Evolutionary conservation across 352 stramenopile species (phyloP).

Genomic region (Globisporangium yorkense): DNA sequence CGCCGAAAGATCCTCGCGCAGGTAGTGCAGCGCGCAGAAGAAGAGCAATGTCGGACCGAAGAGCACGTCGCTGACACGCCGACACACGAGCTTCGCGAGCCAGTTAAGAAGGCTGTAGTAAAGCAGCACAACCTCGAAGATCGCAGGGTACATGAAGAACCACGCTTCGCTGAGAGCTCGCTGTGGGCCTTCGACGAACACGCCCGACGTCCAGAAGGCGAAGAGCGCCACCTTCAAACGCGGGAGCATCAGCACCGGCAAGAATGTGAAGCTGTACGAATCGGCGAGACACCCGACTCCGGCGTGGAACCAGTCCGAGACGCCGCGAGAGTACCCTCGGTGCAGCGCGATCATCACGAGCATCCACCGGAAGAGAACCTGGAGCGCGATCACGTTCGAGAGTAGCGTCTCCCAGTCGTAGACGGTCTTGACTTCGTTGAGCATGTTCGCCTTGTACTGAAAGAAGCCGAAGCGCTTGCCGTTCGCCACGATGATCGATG

Average conservation of each 20-base stretch:
- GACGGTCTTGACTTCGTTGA: not conserved
- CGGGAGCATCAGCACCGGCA: slow-evolving; percentile 17
- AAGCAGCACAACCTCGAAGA: slow-evolving; percentile 21
- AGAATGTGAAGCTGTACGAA: slow-evolving; percentile 8
- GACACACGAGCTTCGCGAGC: slow-evolving; percentile 5
- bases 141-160: slow-evolving; percentile 29
- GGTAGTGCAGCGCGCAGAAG: slow-evolving; percentile 13
- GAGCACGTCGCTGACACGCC: slow-evolving; percentile 20
- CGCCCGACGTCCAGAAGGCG: slow-evolving; percentile 21
- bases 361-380: slow-evolving; percentile 12
- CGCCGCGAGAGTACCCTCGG: not conserved
- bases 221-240: slow-evolving; percentile 16
- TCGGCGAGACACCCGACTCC: slow-evolving; percentile 9
- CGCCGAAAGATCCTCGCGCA: not conserved
- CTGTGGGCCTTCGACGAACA: slow-evolving; percentile 20
- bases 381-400: slow-evolving; percentile 3
- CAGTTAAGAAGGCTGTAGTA: slow-evolving; percentile 22
- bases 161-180: slow-evolving; percentile 15
- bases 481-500: slow-evolving; percentile 9
- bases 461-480: slow-evolving; percentile 13
- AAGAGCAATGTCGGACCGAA: slow-evolving; percentile 22
- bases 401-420: slow-evolving; percentile 12
- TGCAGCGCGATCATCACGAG: slow-evolving; percentile 4
- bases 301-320: not conserved
- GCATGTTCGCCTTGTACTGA: not conserved